A percentile compares a stretch with the other conserved stretches of the same genome.
Conservation (phyloP, 495 filamentous ascomycete genomes). For the Antarctomyces pellizariae region DNA sequence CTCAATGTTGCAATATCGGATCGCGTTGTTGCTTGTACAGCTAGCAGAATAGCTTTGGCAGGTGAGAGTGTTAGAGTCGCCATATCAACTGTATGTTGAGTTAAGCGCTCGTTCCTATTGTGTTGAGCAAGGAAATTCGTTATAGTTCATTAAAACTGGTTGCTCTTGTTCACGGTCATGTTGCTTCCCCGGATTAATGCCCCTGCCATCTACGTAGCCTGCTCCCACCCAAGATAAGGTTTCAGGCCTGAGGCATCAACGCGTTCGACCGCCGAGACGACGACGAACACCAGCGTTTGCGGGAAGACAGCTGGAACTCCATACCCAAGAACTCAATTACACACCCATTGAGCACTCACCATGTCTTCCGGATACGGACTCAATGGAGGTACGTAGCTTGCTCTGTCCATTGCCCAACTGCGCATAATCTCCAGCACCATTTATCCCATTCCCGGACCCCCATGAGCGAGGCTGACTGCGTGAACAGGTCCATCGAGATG, state of each 20-base stretch:
- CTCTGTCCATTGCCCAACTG: no score
- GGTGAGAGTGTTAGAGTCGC: conserved; percentile 9
- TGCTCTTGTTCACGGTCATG: no score
- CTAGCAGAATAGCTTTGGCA: conserved; percentile 37
- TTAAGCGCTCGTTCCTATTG: no score
- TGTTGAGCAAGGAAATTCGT: no score
- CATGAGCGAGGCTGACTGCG: no score
- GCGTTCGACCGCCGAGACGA: conserved; percentile 1
- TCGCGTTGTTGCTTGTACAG: conserved; percentile 31
- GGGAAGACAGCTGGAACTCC: neutral
- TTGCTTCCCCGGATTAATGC: no score
- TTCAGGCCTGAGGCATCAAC: conserved; percentile 4
- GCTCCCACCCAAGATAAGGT: no score
- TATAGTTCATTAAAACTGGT: no score
- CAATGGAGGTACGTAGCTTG: conserved; percentile 39
- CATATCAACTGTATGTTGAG: no score
- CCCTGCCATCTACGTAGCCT: no score
- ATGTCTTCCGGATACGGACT: conserved; percentile 74
- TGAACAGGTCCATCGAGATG: conserved; percentile 64
- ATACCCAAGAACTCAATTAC: conserved; percentile 4
- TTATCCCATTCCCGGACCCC: no score
- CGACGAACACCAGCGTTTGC: conserved; percentile 2
- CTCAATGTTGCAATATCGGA: conserved; percentile 37
- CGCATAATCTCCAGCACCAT: no score
- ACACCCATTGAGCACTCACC: conserved; percentile 14